Evolutionary conservation across 1,284 basidiomycete genomes (phyloP).

Genomic region (Cryptococcus amylolentus): DNA sequence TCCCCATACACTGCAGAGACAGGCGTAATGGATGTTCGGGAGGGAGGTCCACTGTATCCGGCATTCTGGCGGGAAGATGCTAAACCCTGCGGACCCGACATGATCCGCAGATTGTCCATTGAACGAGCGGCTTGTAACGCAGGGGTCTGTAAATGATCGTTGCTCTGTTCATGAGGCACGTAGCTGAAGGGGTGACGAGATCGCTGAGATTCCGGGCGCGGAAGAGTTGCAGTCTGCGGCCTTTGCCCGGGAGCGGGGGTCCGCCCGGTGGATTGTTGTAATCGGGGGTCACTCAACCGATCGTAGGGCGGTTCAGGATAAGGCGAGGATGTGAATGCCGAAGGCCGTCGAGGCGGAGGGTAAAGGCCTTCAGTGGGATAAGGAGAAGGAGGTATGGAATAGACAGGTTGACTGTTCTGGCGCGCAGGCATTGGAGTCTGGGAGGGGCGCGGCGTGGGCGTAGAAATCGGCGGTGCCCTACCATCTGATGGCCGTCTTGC

Average conservation of each 20-base stretch:
- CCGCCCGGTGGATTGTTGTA: slow-evolving; percentile 24
- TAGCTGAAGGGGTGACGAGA: slow-evolving; percentile 21
- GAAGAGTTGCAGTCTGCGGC: background rate
- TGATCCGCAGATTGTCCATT: slow-evolving; percentile 31
- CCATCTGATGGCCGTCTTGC: slow-evolving; percentile 20
- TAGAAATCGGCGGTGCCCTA: background rate
- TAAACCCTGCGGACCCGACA: background rate
- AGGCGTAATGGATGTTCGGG: slow-evolving; percentile 21
- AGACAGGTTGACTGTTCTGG: slow-evolving; percentile 16
- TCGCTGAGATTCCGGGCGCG: slow-evolving; percentile 2
- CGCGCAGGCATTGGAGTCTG: background rate
- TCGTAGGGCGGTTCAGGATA: slow-evolving; percentile 25
- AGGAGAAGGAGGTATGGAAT: slow-evolving; percentile 22
- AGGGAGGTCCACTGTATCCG: slow-evolving; percentile 21
- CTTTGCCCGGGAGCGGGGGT: background rate
- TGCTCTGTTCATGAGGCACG: slow-evolving; percentile 2
- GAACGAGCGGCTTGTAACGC: slow-evolving; percentile 24
- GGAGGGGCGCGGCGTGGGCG: background rate
- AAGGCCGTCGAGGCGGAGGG: slow-evolving; percentile 16
- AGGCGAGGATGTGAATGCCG: slow-evolving; percentile 15
- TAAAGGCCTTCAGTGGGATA: slow-evolving; percentile 17
- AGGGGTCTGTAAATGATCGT: slow-evolving; percentile 13
- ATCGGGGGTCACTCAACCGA: slow-evolving; percentile 22
- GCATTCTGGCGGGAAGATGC: slow-evolving; percentile 3
- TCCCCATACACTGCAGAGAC: slow-evolving; percentile 13